These are phyloP conservation scores for Acer campestre DNA, from an alignment of 345 rosid genomes.

Conservation along the genomic window DNA sequence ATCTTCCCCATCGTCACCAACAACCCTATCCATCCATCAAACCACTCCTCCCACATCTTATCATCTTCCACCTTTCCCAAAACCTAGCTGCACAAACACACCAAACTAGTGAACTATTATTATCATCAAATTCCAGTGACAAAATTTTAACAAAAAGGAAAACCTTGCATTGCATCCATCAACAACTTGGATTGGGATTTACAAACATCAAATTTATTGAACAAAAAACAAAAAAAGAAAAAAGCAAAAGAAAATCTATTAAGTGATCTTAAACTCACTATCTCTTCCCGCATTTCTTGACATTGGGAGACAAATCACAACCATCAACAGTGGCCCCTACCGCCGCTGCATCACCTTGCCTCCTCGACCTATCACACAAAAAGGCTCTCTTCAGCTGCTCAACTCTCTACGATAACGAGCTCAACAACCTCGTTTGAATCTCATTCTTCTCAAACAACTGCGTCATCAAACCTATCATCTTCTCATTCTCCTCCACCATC, in stretches of 20 bases:
- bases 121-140: too few relatives aligned
- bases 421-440: conserved; percentile 45
- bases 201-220: not conserved
- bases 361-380: conserved; percentile 43
- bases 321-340: conserved; percentile 8
- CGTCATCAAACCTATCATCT: conserved; percentile 54
- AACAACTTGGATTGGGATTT: not conserved
- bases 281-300: conserved; percentile 24
- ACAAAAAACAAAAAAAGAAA: not conserved
- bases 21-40: too few relatives aligned
- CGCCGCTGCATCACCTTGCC: conserved; percentile 25
- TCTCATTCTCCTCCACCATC: conserved; percentile 63
- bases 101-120: too few relatives aligned
- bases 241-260: not conserved
- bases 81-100: too few relatives aligned
- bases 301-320: conserved; percentile 8
- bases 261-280: not conserved
- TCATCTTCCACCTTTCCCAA: too few relatives aligned
- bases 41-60: too few relatives aligned
- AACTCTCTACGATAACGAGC: conserved; percentile 49
- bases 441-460: conserved; percentile 51
- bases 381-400: conserved; percentile 59
- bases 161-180: not conserved
- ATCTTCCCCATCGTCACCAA: too few relatives aligned
- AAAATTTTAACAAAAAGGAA: not conserved